phyloP scores from a whole-genome alignment of 2,329 filamentous ascomycete species.

The Trichophyton equinum region DNA sequence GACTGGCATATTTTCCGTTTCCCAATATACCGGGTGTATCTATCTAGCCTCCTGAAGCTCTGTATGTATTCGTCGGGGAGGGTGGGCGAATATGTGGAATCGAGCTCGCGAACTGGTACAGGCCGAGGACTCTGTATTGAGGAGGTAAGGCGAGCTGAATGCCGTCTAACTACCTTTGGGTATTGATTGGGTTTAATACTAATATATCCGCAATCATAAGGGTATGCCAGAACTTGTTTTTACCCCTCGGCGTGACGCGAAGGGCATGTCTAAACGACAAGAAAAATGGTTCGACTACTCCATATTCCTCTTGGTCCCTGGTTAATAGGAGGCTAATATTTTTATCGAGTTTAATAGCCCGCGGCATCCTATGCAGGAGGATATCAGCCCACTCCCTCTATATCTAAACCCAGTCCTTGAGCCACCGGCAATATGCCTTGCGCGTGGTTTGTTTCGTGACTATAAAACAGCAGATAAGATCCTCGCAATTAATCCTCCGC shows the following conservation, averaged over 20 bases:
- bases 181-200: not conserved
- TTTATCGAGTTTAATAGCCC: not conserved
- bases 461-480: constrained; percentile 8
- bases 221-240: constrained; percentile 5
- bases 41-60: constrained; percentile 1
- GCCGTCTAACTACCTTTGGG: not conserved
- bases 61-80: constrained; percentile 1
- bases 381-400: constrained; percentile 6
- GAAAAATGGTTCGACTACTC: not conserved
- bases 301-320: not conserved
- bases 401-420: constrained; percentile 8
- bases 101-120: not conserved
- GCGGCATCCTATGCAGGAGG: constrained; percentile 7
- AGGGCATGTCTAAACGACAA: not conserved
- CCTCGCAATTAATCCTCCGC: constrained; percentile 4
- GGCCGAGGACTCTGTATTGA: not conserved
- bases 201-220: not conserved
- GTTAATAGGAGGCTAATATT: not conserved
- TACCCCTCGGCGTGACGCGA: not conserved
- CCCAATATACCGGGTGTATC: not conserved
- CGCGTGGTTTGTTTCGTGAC: constrained; percentile 5
- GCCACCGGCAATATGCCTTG: constrained; percentile 5
- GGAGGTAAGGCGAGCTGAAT: not conserved
- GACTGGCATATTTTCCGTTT: constrained; percentile 7
- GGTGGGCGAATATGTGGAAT: constrained; percentile 2